Percentiles rank a stretch among this genome's conserved stretches.
phyloP scores from a whole-genome alignment of 306 rosid genomes.

The Prunus campanulata region DNA sequence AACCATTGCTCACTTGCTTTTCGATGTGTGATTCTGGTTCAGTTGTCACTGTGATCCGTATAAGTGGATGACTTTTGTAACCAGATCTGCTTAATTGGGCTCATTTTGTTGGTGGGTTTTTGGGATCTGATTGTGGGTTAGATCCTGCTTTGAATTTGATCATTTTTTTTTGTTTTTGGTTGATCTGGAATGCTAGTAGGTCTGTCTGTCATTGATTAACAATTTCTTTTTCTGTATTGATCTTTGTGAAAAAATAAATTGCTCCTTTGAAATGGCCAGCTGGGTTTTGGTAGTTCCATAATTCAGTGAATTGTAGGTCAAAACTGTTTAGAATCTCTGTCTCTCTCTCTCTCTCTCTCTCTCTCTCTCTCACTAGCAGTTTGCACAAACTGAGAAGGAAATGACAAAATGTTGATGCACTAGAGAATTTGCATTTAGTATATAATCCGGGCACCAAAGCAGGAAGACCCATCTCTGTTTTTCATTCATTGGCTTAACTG shows the following conservation, averaged over 20 bases:
- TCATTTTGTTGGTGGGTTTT: background rate
- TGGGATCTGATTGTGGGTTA: conserved; percentile 3
- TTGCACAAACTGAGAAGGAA: background rate
- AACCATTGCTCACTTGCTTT: background rate
- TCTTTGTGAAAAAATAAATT: background rate
- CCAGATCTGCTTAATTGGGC: conserved; percentile 27
- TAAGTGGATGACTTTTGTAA: background rate
- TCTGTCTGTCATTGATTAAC: conserved; percentile 19
- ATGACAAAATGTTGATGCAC: background rate
- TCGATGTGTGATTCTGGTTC: background rate
- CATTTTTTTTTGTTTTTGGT: background rate
- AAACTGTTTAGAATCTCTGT: background rate
- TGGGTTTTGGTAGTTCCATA: background rate
- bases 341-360: background rate
- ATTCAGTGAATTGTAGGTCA: conserved; percentile 5
- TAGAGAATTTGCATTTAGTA: background rate
- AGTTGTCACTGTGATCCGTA: background rate
- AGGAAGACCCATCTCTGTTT: background rate
- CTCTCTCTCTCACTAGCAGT: background rate
- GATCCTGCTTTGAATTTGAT: conserved; percentile 12
- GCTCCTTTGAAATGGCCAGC: background rate
- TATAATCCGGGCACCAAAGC: background rate
- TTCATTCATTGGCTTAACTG: background rate
- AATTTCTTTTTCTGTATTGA: conserved; percentile 7
- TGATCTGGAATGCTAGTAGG: conserved; percentile 29